phyloP scores from a whole-genome alignment of 2,329 filamentous ascomycete species.

The Cercospora berteroae region DNA sequence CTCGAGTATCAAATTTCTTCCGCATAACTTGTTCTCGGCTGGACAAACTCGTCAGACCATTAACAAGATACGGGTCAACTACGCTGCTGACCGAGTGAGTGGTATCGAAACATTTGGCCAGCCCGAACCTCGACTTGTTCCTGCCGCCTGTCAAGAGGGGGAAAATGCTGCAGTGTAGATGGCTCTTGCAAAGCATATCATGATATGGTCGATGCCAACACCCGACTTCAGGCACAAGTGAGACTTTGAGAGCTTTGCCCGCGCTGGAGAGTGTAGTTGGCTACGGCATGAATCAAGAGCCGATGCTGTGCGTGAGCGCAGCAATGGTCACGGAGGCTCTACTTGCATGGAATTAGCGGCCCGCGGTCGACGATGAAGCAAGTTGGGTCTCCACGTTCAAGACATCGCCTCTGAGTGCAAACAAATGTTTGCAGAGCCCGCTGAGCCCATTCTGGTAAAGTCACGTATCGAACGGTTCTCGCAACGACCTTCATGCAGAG shows the following conservation, averaged over 20 bases:
- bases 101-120: constrained; percentile 39
- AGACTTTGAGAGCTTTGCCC: not conserved
- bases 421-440: not conserved
- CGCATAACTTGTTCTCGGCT: constrained; percentile 48
- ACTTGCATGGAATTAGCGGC: not conserved
- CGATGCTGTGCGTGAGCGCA: not conserved
- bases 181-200: no score
- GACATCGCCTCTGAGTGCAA: not conserved
- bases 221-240: not conserved
- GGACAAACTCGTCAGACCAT: constrained; percentile 41
- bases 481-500: not conserved
- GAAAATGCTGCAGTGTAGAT: not conserved
- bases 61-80: constrained; percentile 45
- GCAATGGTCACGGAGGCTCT: not conserved
- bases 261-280: not conserved
- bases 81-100: constrained; percentile 34
- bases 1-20: constrained; percentile 46
- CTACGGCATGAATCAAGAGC: not conserved
- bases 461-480: not conserved
- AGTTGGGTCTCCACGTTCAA: not conserved
- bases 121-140: constrained; percentile 20
- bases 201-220: not conserved
- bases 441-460: not conserved
- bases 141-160: not conserved
- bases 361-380: not conserved